Percentiles rank a stretch among this genome's conserved stretches.
Conservation (phyloP, 2,329 filamentous ascomycete genomes). For the Cladobotryum protrusum region DNA sequence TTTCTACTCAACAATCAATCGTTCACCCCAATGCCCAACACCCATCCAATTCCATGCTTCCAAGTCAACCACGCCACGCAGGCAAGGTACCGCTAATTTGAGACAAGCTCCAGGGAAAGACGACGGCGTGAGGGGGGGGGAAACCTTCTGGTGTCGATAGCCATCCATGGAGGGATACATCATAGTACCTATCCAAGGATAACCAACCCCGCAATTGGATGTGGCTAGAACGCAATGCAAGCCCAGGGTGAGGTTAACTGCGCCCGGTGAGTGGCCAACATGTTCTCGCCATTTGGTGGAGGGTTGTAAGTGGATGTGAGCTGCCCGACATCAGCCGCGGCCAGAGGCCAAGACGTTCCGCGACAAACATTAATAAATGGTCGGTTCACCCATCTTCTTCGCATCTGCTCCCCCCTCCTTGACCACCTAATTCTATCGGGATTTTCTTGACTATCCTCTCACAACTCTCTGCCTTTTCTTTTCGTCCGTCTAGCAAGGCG, state of each 20-base stretch:
- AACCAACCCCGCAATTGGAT: slow-evolving; percentile 9
- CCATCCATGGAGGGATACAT: neutral
- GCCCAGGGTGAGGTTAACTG: slow-evolving; percentile 4
- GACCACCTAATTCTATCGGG: neutral
- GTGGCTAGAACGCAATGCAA: neutral
- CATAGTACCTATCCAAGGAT: slow-evolving; percentile 1
- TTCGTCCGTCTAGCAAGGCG: neutral
- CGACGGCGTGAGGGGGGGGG: too few relatives aligned
- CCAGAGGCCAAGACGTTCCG: neutral
- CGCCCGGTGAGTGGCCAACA: slow-evolving; percentile 3
- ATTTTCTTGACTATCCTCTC: neutral
- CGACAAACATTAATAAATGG: slow-evolving; percentile 8
- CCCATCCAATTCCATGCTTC: neutral
- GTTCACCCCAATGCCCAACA: neutral
- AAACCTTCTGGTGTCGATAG: neutral
- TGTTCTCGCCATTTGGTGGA: slow-evolving; percentile 17
- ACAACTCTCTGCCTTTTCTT: neutral
- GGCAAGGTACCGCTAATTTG: slow-evolving; percentile 6
- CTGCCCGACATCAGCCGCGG: slow-evolving; percentile 9
- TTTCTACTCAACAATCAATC: neutral
- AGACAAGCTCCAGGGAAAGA: neutral
- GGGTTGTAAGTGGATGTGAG: slow-evolving; percentile 26
- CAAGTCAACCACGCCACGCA: slow-evolving; percentile 5
- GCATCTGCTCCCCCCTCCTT: neutral
- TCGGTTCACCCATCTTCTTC: slow-evolving; percentile 1